These are phyloP conservation scores for Xerocomellus chrysenteron DNA, from an alignment of 768 basidiomycete species.

Conservation along the genomic window DNA sequence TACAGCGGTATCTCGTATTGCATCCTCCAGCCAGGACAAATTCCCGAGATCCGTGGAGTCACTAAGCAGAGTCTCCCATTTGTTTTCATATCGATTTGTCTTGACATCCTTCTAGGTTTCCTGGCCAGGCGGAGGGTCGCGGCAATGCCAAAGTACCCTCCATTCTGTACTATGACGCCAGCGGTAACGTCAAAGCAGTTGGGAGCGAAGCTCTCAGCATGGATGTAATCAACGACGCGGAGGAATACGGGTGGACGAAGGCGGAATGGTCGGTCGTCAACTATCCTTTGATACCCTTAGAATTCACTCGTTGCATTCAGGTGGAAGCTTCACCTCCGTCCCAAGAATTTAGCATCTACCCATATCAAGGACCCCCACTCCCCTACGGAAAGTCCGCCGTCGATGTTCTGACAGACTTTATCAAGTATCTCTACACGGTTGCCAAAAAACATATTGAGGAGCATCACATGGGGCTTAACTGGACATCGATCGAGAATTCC, in stretches of 20 bases:
- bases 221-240: not conserved
- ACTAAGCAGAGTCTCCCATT: not conserved
- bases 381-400: slow-evolving; percentile 11
- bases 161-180: slow-evolving; percentile 1
- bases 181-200: not conserved
- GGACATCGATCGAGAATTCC: slow-evolving; percentile 9
- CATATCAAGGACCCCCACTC: not conserved
- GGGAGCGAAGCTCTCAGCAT: not conserved
- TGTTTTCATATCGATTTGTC: not conserved
- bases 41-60: slow-evolving; percentile 1
- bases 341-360: not conserved
- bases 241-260: not conserved
- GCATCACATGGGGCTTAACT: slow-evolving; percentile 12
- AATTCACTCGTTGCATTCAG: not conserved
- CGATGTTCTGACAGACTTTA: slow-evolving; percentile 23
- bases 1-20: not conserved
- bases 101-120: not conserved
- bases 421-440: slow-evolving; percentile 11
- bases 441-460: slow-evolving; percentile 1
- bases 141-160: slow-evolving; percentile 5
- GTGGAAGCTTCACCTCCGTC: slow-evolving; percentile 2
- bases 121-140: not conserved
- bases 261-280: slow-evolving; percentile 1
- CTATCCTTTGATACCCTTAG: too few relatives aligned
- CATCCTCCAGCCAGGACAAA: slow-evolving; percentile 1